These are phyloP conservation scores for Lepidium aucheri DNA, from an alignment of 345 rosid genomes.

Conservation along the genomic window DNA sequence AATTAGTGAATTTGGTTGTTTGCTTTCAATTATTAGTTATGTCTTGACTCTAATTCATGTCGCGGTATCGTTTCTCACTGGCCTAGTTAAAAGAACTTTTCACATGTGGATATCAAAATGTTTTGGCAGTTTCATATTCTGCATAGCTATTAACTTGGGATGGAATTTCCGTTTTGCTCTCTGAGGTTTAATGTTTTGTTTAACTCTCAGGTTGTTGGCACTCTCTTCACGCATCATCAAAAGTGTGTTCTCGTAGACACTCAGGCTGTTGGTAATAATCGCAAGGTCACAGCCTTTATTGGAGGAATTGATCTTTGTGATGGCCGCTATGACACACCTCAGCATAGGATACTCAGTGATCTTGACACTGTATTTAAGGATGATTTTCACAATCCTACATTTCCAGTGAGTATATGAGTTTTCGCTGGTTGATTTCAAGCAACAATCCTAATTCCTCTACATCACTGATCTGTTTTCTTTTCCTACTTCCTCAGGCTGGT, in stretches of 20 bases:
- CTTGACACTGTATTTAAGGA: constrained; percentile 63
- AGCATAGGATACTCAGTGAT: constrained; percentile 64
- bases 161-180: neutral
- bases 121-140: neutral
- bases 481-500: constrained; percentile 37
- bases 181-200: constrained; percentile 1
- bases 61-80: neutral
- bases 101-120: neutral
- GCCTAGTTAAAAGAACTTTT: neutral
- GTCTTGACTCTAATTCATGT: neutral
- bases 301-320: constrained; percentile 96
- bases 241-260: constrained; percentile 89
- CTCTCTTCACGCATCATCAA: constrained; percentile 91
- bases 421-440: constrained; percentile 8
- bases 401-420: constrained; percentile 51
- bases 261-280: constrained; percentile 58
- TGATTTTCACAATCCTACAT: constrained; percentile 88
- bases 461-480: neutral
- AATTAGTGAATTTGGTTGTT: constrained; percentile 2
- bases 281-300: constrained; percentile 79
- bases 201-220: constrained; percentile 65
- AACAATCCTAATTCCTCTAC: neutral
- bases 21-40: neutral
- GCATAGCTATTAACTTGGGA: neutral
- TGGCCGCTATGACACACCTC: constrained; percentile 97